Evolutionary conservation across 23 red algal genomes (phyloP).

Genomic region (Gracilariopsis chorda): DNA sequence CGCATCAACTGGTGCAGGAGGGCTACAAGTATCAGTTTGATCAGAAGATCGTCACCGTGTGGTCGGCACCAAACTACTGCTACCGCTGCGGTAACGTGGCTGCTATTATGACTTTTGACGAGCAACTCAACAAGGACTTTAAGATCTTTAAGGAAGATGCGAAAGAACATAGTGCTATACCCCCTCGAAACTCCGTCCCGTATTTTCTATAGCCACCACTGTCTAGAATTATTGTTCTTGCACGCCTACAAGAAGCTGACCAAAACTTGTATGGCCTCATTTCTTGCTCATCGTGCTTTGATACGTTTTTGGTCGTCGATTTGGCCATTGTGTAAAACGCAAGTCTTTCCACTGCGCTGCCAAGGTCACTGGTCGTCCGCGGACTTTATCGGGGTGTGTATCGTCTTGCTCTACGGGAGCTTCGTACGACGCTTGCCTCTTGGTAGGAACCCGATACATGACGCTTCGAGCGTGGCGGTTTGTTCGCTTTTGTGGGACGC

Average conservation of each 20-base stretch:
- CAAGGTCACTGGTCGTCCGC: too few relatives aligned
- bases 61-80: constrained; percentile 99
- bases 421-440: too few relatives aligned
- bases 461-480: too few relatives aligned
- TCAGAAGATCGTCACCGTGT: constrained; percentile 95
- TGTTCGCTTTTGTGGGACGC: too few relatives aligned
- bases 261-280: background rate
- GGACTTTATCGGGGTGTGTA: too few relatives aligned
- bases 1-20: constrained; percentile 98
- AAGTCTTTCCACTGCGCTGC: background rate
- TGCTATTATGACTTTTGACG: constrained; percentile 96
- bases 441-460: too few relatives aligned
- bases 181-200: constrained; percentile 71
- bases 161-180: constrained; percentile 85
- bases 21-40: constrained; percentile 99
- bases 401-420: too few relatives aligned
- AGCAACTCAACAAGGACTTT: constrained; percentile 92
- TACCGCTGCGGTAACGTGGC: constrained; percentile 99
- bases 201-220: constrained; percentile 84
- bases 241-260: background rate
- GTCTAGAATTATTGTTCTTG: background rate
- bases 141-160: constrained; percentile 97
- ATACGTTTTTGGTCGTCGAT: constrained; percentile 8
- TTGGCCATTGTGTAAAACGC: constrained; percentile 21
- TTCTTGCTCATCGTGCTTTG: constrained; percentile 14